Base-by-base conservation (phyloP, 768 basidiomycete species). In the Lentinula lateritia region DNA sequence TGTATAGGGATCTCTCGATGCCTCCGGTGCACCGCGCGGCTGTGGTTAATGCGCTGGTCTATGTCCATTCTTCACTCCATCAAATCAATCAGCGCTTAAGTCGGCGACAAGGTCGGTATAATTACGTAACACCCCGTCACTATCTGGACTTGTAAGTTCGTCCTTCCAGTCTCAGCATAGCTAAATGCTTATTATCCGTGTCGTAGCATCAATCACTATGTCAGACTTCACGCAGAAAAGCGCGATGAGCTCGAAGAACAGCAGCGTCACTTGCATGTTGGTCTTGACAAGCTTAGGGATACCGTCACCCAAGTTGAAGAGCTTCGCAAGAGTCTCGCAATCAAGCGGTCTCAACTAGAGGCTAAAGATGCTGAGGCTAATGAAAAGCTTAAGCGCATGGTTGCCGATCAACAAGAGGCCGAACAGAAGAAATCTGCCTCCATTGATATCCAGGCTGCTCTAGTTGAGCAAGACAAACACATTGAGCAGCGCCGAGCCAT, bases 281-380 rank as follows among this genome's bases (percentile, higher is more conserved):
- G 97, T 61, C 84, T 99, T 55, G 95, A 98, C 74, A 99, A 99
- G 74, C 84, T 98, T 32, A 88, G 86, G 35, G 93, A 95, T 62
- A 99, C 97, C 0, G 95, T 99, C 63, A 90, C 89, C 0, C 95
- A 98, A 71, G 97, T 99, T 39, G 97, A 98, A 74, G 92, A 98
- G 68, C 83, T 99, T 32, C 85, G 96, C 59, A 92, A 92, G 76
- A 97, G 95, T 71, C 85, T 98, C 42, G 95, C 97, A 2, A 88
- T 89, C 68, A 99, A 99, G 74, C 87, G 93, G 18, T 85, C 89
- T 2, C 95, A 98, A 68, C 83, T 99, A 35, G 86, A 95, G 70
- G 89, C 92, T 28, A 99, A 99, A 79, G 84, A 97, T 68, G 86
- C 86, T 1, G 93, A 98, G 74, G 97, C 97, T 10, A 98, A 99